A percentile compares a stretch with the other conserved stretches of the same genome.
Conservation (phyloP, 1,284 basidiomycete genomes). For the Ganoderma resinaceum region DNA sequence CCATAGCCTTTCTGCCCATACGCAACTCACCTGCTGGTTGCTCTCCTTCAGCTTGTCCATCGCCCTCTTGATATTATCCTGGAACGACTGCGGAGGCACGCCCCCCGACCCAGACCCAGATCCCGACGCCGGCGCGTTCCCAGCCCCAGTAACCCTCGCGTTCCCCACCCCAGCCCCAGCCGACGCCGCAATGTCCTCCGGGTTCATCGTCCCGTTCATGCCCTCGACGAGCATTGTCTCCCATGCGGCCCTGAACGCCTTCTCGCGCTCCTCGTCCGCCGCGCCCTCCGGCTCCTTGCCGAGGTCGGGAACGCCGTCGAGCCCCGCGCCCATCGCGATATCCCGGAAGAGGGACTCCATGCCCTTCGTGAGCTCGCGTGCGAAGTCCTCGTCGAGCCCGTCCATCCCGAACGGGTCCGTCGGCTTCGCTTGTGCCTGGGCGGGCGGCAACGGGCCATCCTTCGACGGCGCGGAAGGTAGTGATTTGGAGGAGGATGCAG, state of each 20-base stretch:
- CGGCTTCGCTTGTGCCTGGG: constrained; percentile 36
- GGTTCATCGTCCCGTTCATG: constrained; percentile 58
- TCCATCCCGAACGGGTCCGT: constrained; percentile 41
- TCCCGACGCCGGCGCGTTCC: constrained; percentile 18
- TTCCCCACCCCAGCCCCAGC: constrained; percentile 17
- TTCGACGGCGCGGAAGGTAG: constrained; percentile 9
- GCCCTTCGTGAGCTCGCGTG: constrained; percentile 75
- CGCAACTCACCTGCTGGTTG: constrained; percentile 52
- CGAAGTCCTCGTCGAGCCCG: constrained; percentile 61
- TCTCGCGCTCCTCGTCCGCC: constrained; percentile 49
- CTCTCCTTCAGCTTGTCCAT: constrained; percentile 84
- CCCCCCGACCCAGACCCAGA: constrained; percentile 11
- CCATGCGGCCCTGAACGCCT: constrained; percentile 70
- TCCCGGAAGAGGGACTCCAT: constrained; percentile 89
- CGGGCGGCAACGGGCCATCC: constrained; percentile 22
- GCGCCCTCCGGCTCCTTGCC: constrained; percentile 44
- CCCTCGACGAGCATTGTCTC: constrained; percentile 79
- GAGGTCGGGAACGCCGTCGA: constrained; percentile 53
- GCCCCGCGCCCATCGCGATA: constrained; percentile 47
- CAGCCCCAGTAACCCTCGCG: constrained; percentile 29
- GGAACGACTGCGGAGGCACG: constrained; percentile 60
- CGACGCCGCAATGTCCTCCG: constrained; percentile 35
- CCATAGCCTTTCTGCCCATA: not conserved
- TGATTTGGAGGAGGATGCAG: constrained; percentile 12
- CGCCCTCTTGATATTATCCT: constrained; percentile 79